Evolutionary conservation across 345 rosid genomes (phyloP).

Genomic region (Mallotus nudiflorus): DNA sequence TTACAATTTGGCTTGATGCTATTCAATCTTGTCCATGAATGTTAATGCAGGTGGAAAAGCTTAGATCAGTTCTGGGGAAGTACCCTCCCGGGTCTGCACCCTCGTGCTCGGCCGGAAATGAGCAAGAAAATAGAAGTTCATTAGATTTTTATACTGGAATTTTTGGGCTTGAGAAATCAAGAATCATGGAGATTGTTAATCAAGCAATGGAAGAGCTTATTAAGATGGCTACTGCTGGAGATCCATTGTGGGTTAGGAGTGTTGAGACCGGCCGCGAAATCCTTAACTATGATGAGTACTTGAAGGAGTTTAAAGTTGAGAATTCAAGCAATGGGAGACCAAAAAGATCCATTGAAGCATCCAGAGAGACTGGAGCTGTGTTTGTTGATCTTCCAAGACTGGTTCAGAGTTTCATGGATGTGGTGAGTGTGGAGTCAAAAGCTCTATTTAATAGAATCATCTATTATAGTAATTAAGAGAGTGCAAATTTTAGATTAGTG

Average conservation of each 20-base stretch:
- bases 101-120: constrained; percentile 63
- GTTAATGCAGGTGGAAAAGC: constrained; percentile 60
- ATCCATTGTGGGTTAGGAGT: constrained; percentile 89
- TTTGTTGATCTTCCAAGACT: constrained; percentile 80
- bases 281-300: constrained; percentile 89
- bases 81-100: constrained; percentile 48
- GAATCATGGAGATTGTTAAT: constrained; percentile 65
- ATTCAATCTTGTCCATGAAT: no score
- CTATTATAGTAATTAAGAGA: not conserved
- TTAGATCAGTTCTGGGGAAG: constrained; percentile 64
- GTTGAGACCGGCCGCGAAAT: constrained; percentile 92
- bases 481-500: not conserved
- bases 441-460: not conserved
- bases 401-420: constrained; percentile 83
- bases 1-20: no score
- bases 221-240: constrained; percentile 72
- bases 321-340: constrained; percentile 38
- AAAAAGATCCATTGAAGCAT: constrained; percentile 78
- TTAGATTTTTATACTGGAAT: constrained; percentile 76
- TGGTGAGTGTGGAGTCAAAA: constrained; percentile 49
- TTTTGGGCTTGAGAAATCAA: constrained; percentile 74
- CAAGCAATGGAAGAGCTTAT: constrained; percentile 80
- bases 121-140: constrained; percentile 70
- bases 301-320: constrained; percentile 65
- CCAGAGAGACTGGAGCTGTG: constrained; percentile 77